Evolutionary conservation across 2,329 filamentous ascomycete species (phyloP).

Genomic region (Bretziella fagacearum): DNA sequence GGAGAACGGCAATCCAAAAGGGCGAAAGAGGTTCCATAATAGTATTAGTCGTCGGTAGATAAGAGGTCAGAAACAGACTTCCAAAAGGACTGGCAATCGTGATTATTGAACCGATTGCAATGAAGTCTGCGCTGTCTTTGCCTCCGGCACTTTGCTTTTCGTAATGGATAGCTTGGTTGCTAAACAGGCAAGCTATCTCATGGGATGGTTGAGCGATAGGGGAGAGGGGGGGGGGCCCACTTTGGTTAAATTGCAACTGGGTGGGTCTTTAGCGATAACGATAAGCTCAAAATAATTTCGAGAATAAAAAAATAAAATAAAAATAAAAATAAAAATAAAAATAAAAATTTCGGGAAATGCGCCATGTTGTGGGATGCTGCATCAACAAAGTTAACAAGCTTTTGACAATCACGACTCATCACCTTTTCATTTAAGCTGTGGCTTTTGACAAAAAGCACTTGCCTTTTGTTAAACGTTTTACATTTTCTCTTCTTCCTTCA

Average conservation of each 20-base stretch:
- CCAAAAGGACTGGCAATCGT: background rate
- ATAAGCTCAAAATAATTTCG: constrained; percentile 2
- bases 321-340: background rate
- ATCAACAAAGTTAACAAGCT: background rate
- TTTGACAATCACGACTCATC: background rate
- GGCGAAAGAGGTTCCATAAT: constrained; percentile 12
- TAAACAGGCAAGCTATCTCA: background rate
- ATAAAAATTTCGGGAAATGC: too few relatives aligned
- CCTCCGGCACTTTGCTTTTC: background rate
- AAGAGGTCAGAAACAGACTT: background rate
- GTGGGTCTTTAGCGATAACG: constrained; percentile 7
- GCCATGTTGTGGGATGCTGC: background rate
- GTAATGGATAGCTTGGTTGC: background rate
- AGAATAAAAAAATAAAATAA: background rate
- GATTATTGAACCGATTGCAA: background rate
- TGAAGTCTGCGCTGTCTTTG: background rate
- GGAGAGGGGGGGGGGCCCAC: background rate
- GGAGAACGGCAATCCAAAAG: constrained; percentile 18
- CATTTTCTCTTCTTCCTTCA: background rate
- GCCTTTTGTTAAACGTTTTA: too few relatives aligned
- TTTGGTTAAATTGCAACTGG: background rate
- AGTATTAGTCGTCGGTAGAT: background rate
- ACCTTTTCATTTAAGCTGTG: background rate
- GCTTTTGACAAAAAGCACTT: too few relatives aligned
- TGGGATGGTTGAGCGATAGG: too few relatives aligned